A percentile compares a stretch with the other conserved stretches of the same genome.
Conservation (phyloP, 2,329 filamentous ascomycete species). For the Aspergillus tamarii region DNA sequence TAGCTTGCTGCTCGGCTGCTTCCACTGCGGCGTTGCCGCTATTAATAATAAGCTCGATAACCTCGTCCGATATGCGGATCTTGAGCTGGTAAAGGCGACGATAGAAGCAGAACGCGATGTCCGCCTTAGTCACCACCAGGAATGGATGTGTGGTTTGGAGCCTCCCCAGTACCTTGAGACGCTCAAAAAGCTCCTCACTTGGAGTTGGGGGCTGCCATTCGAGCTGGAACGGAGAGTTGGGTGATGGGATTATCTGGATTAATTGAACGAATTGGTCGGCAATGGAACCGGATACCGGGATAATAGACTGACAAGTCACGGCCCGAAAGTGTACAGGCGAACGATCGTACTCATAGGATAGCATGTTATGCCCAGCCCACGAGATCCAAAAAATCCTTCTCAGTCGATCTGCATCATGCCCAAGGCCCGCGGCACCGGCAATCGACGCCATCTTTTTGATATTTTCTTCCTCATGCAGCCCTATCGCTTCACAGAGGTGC, state of each 20-base stretch:
- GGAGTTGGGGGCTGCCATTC: slow-evolving; percentile 17
- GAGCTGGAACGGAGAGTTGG: slow-evolving; percentile 29
- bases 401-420: slow-evolving; percentile 35
- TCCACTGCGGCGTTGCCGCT: slow-evolving; percentile 25
- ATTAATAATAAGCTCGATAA: slow-evolving; percentile 27
- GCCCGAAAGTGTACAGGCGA: slow-evolving; percentile 29
- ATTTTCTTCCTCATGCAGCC: slow-evolving; percentile 33
- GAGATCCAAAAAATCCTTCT: slow-evolving; percentile 38
- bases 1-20: slow-evolving; percentile 28
- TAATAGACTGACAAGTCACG: slow-evolving; percentile 30
- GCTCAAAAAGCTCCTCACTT: slow-evolving; percentile 28
- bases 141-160: slow-evolving; percentile 30
- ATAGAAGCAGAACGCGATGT: slow-evolving; percentile 37
- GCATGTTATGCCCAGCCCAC: slow-evolving; percentile 36
- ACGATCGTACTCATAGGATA: slow-evolving; percentile 37
- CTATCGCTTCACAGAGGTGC: slow-evolving; percentile 34
- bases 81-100: slow-evolving; percentile 36
- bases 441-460: slow-evolving; percentile 32
- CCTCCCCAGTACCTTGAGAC: slow-evolving; percentile 23
- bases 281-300: slow-evolving; percentile 24
- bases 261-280: slow-evolving; percentile 34
- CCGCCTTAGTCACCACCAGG: slow-evolving; percentile 33
- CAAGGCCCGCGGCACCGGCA: slow-evolving; percentile 23
- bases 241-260: slow-evolving; percentile 32
- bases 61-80: slow-evolving; percentile 23